Percentiles rank a stretch among this genome's conserved stretches.
These are phyloP conservation scores for Aspergillus asperescens DNA, from an alignment of 495 filamentous ascomycete species.

Conservation along the genomic window DNA sequence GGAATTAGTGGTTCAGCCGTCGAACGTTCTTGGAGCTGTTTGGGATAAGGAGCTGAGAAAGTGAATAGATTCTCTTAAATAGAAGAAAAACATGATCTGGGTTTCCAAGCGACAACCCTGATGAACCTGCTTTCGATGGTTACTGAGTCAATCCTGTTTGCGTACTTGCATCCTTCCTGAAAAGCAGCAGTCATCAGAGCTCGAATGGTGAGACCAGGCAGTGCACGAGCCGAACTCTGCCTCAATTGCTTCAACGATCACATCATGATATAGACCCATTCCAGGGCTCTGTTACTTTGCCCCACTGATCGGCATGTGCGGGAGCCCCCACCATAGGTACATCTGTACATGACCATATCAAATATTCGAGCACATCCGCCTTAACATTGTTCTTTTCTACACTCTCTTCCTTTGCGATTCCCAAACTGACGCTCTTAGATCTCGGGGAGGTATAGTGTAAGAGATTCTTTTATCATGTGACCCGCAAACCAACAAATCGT, in stretches of 20 bases:
- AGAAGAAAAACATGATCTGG: not conserved
- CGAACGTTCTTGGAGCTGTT: not conserved
- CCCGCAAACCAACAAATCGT: no score
- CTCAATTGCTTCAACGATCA: not conserved
- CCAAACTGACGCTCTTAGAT: no score
- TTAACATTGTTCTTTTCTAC: no score
- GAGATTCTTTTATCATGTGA: no score
- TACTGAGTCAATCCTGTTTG: not conserved
- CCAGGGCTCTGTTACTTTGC: no score
- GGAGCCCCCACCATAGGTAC: no score
- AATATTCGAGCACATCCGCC: no score
- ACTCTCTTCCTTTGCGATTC: no score
- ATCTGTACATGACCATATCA: no score
- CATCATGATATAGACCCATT: slow-evolving; percentile 1
- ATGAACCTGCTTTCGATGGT: no score
- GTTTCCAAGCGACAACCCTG: not conserved
- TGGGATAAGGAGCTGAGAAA: not conserved
- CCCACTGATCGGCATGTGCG: no score
- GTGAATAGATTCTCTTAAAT: not conserved
- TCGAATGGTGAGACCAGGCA: not conserved
- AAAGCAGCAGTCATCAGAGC: not conserved
- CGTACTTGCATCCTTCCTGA: not conserved
- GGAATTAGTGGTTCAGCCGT: not conserved
- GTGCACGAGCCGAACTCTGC: not conserved
- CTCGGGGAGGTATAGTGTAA: no score